A percentile compares a stretch with the other conserved stretches of the same genome.
Conservation (phyloP, 345 rosid genomes). For the Noccaea bulbosa region DNA sequence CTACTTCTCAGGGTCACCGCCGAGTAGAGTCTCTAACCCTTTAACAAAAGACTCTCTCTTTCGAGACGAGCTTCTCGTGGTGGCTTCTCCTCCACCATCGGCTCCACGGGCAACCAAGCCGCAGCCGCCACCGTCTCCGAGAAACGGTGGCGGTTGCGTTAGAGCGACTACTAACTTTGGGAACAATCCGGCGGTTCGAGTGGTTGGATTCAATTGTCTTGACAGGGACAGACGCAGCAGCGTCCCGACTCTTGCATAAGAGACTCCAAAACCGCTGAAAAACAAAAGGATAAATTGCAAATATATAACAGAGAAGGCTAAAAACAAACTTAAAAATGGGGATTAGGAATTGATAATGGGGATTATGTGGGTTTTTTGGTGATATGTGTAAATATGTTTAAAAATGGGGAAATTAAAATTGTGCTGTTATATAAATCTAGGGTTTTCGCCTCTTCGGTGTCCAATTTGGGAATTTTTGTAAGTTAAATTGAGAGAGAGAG, state of each 20-base stretch:
- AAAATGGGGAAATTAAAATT: not conserved
- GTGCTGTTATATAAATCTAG: slow-evolving; percentile 25
- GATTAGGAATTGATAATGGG: slow-evolving; percentile 28
- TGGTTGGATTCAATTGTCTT: slow-evolving; percentile 93
- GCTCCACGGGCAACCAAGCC: slow-evolving; percentile 34
- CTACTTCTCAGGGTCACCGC: slow-evolving; percentile 93
- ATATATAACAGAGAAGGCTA: slow-evolving; percentile 31
- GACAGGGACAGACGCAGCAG: slow-evolving; percentile 70
- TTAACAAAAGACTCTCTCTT: slow-evolving; percentile 84
- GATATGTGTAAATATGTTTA: slow-evolving; percentile 36
- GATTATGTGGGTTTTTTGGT: slow-evolving; percentile 8
- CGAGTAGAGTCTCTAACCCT: slow-evolving; percentile 99
- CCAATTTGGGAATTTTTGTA: slow-evolving; percentile 34
- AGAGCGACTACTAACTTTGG: slow-evolving; percentile 55
- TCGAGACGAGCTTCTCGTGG: slow-evolving; percentile 54
- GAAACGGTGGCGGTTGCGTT: slow-evolving; percentile 69
- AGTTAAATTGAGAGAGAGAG: slow-evolving; percentile 8
- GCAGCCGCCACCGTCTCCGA: slow-evolving; percentile 56
- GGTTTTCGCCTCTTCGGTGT: slow-evolving; percentile 36
- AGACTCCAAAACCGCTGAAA: not conserved
- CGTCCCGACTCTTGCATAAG: slow-evolving; percentile 76
- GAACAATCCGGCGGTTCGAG: slow-evolving; percentile 76
- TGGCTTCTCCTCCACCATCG: slow-evolving; percentile 31
- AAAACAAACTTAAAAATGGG: not conserved
- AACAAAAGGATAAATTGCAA: slow-evolving; percentile 16